Evolutionary conservation across 2,329 filamentous ascomycete species (phyloP).

Genomic region (Davidsoniella virescens): DNA sequence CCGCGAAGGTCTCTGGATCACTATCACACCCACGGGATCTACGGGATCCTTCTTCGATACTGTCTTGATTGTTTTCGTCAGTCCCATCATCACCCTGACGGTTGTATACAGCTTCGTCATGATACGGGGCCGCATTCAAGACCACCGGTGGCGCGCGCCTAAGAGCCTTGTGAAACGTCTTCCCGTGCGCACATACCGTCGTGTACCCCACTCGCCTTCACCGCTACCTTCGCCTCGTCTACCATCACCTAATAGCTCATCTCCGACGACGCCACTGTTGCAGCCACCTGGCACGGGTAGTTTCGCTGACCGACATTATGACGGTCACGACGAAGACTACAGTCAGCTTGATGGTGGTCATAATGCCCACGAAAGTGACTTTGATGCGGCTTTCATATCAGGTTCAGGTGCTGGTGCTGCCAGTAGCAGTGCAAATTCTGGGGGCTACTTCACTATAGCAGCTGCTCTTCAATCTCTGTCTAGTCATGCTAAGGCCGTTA

Average conservation of each 20-base stretch:
- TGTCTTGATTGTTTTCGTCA: constrained; percentile 87
- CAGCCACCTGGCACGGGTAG: constrained; percentile 28
- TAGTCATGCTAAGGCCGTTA: constrained; percentile 32
- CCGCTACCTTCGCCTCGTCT: constrained; percentile 40
- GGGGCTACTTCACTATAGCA: constrained; percentile 1
- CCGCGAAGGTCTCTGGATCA: constrained; percentile 86
- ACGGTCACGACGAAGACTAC: no score
- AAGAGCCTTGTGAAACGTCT: constrained; percentile 89
- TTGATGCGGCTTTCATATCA: constrained; percentile 21
- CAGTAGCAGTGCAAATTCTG: no score
- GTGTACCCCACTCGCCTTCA: constrained; percentile 42
- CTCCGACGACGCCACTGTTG: constrained; percentile 66
- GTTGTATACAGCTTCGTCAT: constrained; percentile 83
- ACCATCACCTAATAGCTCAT: constrained; percentile 47
- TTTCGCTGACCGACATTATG: no score
- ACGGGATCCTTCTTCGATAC: constrained; percentile 94
- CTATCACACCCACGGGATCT: constrained; percentile 66
- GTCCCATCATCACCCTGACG: constrained; percentile 78
- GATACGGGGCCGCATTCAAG: constrained; percentile 71
- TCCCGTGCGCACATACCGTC: constrained; percentile 91
- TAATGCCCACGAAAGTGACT: constrained; percentile 25
- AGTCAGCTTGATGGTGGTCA: constrained; percentile 31
- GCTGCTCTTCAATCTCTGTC: constrained; percentile 3
- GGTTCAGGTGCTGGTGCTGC: constrained; percentile 14
- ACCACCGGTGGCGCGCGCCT: constrained; percentile 87